Evolutionary conservation across 2,329 filamentous ascomycete genomes (phyloP).

Genomic region (Phaeosphaeria sp.): DNA sequence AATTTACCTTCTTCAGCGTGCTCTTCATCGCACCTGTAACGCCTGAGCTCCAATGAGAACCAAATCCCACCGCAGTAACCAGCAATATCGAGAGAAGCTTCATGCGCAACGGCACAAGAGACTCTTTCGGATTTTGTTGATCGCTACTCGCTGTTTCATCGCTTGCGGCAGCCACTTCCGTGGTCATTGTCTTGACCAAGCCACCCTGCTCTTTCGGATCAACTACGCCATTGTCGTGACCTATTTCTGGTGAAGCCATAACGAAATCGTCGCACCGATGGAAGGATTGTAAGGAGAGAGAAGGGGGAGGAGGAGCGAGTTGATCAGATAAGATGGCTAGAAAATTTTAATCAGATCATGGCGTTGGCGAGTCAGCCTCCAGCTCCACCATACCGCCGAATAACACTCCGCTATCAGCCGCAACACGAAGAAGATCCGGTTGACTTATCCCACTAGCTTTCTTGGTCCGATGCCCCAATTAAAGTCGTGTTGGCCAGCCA

Average conservation of each 20-base stretch:
- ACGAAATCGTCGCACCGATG: neutral
- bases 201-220: neutral
- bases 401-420: neutral
- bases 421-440: neutral
- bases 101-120: slow-evolving; percentile 24
- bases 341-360: neutral
- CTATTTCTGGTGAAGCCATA: neutral
- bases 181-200: neutral
- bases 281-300: neutral
- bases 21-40: slow-evolving; percentile 68
- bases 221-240: neutral
- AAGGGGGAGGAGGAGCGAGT: neutral
- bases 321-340: neutral
- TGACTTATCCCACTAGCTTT: neutral
- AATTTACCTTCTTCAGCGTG: slow-evolving; percentile 61
- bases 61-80: slow-evolving; percentile 64
- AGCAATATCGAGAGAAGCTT: slow-evolving; percentile 57
- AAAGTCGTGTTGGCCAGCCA: neutral
- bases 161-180: slow-evolving; percentile 10
- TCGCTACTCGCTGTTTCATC: slow-evolving; percentile 3
- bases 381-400: neutral
- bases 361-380: neutral
- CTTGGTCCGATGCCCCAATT: neutral
- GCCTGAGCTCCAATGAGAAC: slow-evolving; percentile 66
- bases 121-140: slow-evolving; percentile 6